Evolutionary conservation across 2,329 filamentous ascomycete species (phyloP), one percentile per base, ranked within the genome.

Genomic region (Lithohypha guttulata): DNA sequence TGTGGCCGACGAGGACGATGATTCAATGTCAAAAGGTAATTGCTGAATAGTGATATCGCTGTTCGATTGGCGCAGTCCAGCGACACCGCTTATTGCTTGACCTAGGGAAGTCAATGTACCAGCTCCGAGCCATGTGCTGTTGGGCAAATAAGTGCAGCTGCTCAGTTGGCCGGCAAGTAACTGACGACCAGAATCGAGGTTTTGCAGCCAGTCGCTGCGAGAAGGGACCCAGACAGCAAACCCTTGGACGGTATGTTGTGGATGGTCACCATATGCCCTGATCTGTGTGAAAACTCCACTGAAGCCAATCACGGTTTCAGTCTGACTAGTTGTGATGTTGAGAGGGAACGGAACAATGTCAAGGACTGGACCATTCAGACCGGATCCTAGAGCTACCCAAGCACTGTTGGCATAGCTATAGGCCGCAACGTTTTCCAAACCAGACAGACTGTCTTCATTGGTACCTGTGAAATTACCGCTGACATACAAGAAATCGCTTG

Each of bases 221-320:
- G 86, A 93, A 2, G 84, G 84, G 6, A 96, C 80, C 91, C 91
- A 98, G 25, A 96, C 69, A 10, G 85, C 89, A 53, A 98, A 85
- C 2, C 87, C 86, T 35, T 75, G 61, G 1, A 78, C 81, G 6
- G 71, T 53, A 19, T 79, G 69, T 7, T 76, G 71, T 5, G 69
- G 59, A 48, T 79, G 79, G 47, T 68, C 67, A 23, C 66, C 75
- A 51, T 85, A 89, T 0, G 71, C 73, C 19, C 79, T 71, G 45
- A 94, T 75, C 39, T 77, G 66, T 11, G 73, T 71, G 58, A 98
- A 98, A 43, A 76, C 69, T 4, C 91, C 91, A 34, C 79, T 89
- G 43, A 98, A 67, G 2, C 81, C 77, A 46, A 96, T 71, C 15
- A 81, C 84, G 9, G 74, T 72, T 56, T 94, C 84, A 0, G 77